Base-by-base conservation (phyloP, 2,329 filamentous ascomycete species). In the Neonectria punicea region DNA sequence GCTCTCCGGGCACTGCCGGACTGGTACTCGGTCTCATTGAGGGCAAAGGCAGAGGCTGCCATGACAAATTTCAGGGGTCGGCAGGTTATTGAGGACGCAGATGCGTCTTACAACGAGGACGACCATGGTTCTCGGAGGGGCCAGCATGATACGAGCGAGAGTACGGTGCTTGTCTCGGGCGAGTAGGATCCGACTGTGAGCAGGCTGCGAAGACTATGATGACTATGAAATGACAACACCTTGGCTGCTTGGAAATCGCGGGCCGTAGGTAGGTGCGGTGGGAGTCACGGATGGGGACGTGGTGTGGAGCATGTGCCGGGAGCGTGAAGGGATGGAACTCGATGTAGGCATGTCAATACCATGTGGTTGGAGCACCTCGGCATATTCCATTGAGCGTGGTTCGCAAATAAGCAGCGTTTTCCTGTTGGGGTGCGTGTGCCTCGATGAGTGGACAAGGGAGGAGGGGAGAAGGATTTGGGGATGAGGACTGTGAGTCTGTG, bases 1-100 rank as follows among this genome's bases (percentile, higher is more conserved):
- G 79, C 82, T 41, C 73, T 88, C 63, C 80, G 87, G 36, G 82
- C 79, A 0, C 76, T 88, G 69, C 90, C 91, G n/a, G 79, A 87
- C 70, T 93, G 90, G 90, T 83, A 89, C 73, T 83, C 89, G 78
- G 81, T 85, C 69, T 73, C 77, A 16, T n/a, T 87, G 63, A 79
- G 89, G 67, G 80, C 82, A 34, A 77, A 78, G 64, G 77, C 75
- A 22, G 73, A 80, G 67, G 73, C 67, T 20, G 79, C 79, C 61
- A 85, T 85, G 83, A 67, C 69, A 28, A 77, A 80, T 49, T 86
- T 82, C 72, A 77, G 68, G 22, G 84, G 83, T 5, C 76, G 82
- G 46, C 83, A 86, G 76, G 83, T 85, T 22, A 80, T 86, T 28
- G 63, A 79, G 66, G 82, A 86, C 65, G 73, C 83, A 49, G 77